Evolutionary conservation across 345 rosid species (phyloP).

Genomic region (Microcos paniculata): DNA sequence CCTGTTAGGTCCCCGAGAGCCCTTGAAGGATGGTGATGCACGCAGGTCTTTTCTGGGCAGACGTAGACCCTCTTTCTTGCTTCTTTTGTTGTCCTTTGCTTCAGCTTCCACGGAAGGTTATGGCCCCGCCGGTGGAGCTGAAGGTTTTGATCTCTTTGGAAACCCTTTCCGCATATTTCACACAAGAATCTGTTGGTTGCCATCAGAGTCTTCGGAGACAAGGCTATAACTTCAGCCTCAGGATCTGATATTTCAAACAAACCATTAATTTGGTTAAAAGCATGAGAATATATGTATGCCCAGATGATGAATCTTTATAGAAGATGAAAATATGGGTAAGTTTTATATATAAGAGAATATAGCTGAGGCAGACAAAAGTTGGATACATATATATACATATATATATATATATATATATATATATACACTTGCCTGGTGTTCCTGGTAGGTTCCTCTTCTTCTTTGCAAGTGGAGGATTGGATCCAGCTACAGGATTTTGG

Average conservation of each 20-base stretch:
- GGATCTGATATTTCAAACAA: conserved; percentile 54
- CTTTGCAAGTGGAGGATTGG: conserved; percentile 53
- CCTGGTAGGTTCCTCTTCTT: conserved; percentile 97
- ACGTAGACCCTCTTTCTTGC: conserved; percentile 80
- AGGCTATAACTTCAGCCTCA: conserved; percentile 92
- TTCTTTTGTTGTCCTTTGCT: conserved; percentile 89
- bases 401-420: too few relatives aligned
- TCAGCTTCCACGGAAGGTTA: conserved; percentile 98
- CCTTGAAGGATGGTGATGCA: conserved; percentile 86
- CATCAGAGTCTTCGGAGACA: conserved; percentile 96
- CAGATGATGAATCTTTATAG: conserved; percentile 1
- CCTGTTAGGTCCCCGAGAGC: conserved; percentile 98
- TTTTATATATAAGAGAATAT: background rate
- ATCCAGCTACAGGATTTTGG: conserved; percentile 37
- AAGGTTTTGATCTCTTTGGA: conserved; percentile 95
- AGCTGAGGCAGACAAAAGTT: background rate
- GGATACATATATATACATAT: too few relatives aligned
- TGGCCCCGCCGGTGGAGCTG: conserved; percentile 95
- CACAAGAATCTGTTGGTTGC: conserved; percentile 96
- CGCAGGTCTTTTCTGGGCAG: conserved; percentile 89
- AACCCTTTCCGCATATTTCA: conserved; percentile 95
- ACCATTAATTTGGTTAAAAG: background rate
- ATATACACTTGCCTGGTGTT: conserved; percentile 65
- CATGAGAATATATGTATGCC: conserved; percentile 13
- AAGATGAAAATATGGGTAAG: background rate